Base-by-base conservation (phyloP, 1,284 basidiomycete species). In the Ustilago trichophora region DNA sequence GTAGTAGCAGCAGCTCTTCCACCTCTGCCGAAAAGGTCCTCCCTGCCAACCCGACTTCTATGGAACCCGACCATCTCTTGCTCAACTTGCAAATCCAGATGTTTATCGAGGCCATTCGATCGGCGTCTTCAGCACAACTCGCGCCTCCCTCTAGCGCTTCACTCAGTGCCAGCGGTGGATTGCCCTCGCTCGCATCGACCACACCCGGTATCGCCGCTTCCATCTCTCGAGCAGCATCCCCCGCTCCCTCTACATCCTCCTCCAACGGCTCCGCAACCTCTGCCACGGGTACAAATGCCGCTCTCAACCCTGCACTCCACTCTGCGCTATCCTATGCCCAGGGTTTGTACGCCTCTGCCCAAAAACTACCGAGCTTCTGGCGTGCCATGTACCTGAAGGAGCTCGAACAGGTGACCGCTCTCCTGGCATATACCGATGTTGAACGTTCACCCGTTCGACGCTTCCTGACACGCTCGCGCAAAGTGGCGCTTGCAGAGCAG, bases 1-100 rank as follows among this genome's bases (percentile, higher is more conserved):
- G 26, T 21, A 18, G 45, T 32, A 33, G 25, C 36, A 25, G 25
- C 19, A 31, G n/a, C 45, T 50, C 56, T 19, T 46, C 31, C 31
- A 50, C 18, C 50, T 55, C 45, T 40, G 54, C n/a, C 29, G 66
- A 32, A 43, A 59, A 60, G 52, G 66, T 52, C 24, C 34, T 70
- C 1, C 77, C 78, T 3, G 58, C 76, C 19, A 65, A 75, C 37
- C 69, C 73, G 2, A 71, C 75, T 13, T 81, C 80, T 7, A 72
- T 88, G 25, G 85, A 90, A 42, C 89, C 91, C 15, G 82, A 84
- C 2, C 90, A 92, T 74, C 84, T 94, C 40, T 84, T 85, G 31
- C 86, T 94, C 66, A 92, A 93, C 74, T 86, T 94, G 41, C 90
- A 89, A 68, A 90, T 93, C 31, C 87, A 90, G 38, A 86, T 87